These are phyloP conservation scores for Chlamydomonas urium DNA, from an alignment of 139 green algal species.

Conservation along the genomic window DNA sequence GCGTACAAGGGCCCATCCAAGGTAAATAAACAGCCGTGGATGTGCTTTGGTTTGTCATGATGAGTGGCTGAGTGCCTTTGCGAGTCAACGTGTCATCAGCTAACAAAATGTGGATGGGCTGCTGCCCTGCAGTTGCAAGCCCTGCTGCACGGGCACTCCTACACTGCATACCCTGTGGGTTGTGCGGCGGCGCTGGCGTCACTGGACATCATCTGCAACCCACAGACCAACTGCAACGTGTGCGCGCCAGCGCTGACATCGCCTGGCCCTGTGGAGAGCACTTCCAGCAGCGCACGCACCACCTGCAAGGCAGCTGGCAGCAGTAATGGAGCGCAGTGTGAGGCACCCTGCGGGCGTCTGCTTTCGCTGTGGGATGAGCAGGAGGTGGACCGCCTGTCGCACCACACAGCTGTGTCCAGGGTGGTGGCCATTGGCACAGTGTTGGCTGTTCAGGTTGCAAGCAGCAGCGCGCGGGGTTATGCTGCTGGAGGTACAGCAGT, in stretches of 20 bases:
- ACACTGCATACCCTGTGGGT: constrained; percentile 88
- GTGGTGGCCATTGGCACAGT: constrained; percentile 77
- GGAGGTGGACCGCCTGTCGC: constrained; percentile 47
- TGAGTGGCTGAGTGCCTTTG: background rate
- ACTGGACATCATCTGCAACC: constrained; percentile 58
- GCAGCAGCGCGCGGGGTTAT: background rate
- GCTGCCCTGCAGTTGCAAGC: constrained; percentile 42
- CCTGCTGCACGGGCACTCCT: constrained; percentile 97
- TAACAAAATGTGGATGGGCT: background rate
- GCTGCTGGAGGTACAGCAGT: background rate
- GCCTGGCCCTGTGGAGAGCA: background rate
- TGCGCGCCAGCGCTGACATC: constrained; percentile 16
- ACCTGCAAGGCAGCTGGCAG: background rate
- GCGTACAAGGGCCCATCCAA: constrained; percentile 73
- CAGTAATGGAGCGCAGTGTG: constrained; percentile 4
- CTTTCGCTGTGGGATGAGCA: constrained; percentile 66
- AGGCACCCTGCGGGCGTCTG: constrained; percentile 47
- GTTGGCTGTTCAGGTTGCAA: constrained; percentile 73
- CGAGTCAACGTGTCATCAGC: background rate
- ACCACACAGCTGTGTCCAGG: constrained; percentile 49
- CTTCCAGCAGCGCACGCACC: background rate
- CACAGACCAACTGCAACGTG: constrained; percentile 72
- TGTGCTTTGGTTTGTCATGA: background rate
- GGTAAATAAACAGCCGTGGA: constrained; percentile 21
- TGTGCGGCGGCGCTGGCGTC: constrained; percentile 73